Conservation (phyloP, 2,329 filamentous ascomycete species). For the Drechslerella stenobrocha region DNA sequence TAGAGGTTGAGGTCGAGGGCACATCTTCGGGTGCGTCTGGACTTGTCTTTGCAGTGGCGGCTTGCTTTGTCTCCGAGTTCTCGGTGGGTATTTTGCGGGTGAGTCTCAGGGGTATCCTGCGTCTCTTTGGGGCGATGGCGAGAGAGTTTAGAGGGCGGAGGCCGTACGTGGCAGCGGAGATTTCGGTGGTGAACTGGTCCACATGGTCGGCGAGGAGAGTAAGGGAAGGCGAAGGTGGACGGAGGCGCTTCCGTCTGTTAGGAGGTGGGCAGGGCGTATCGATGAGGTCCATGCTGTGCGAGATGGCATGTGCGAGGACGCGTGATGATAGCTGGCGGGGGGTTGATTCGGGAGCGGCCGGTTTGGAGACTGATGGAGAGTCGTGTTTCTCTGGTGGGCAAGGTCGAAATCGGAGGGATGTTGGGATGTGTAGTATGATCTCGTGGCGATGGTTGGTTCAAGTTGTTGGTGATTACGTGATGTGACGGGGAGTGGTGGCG, state of each 20-base stretch:
- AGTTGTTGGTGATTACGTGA: no score
- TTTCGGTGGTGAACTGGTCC: constrained; percentile 10
- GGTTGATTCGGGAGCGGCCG: no score
- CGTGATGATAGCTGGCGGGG: no score
- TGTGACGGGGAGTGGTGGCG: not conserved
- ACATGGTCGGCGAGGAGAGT: constrained; percentile 15
- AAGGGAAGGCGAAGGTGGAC: constrained; percentile 22
- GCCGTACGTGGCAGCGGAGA: not conserved
- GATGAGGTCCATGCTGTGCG: constrained; percentile 23
- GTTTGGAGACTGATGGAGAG: no score
- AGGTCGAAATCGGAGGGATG: no score
- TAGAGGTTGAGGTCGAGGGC: not conserved
- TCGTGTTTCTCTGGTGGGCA: no score
- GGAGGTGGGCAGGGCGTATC: constrained; percentile 39
- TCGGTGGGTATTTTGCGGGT: constrained; percentile 5
- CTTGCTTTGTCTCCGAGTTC: not conserved
- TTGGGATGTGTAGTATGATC: no score
- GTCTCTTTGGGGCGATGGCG: constrained; percentile 27
- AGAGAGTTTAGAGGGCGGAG: constrained; percentile 24
- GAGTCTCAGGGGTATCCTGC: constrained; percentile 25
- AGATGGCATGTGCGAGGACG: no score
- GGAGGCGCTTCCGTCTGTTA: constrained; percentile 28
- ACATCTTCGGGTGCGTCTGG: not conserved
- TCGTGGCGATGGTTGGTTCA: no score
- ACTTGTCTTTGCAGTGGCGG: not conserved